phyloP scores from a whole-genome alignment of 371 early-diverging fungal species.

The Apophysomyces elegans region DNA sequence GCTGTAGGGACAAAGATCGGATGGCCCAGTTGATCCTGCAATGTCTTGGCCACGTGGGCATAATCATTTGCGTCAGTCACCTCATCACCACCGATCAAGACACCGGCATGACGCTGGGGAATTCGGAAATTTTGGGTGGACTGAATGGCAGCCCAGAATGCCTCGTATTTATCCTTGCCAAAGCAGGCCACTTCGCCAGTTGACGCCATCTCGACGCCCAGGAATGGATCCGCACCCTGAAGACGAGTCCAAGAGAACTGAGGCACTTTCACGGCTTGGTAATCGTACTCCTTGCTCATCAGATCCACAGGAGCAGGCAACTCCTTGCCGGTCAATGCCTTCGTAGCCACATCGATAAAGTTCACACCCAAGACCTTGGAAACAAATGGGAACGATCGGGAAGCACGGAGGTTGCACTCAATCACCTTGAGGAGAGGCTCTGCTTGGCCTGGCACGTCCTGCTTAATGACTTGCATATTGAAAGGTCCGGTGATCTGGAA shows the following conservation, averaged over 20 bases:
- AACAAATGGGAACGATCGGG: constrained; percentile 95
- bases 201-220: constrained; percentile 98
- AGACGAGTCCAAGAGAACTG: constrained; percentile 95
- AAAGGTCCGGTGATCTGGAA: constrained; percentile 93
- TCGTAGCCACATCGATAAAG: constrained; percentile 89
- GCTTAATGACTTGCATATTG: constrained; percentile 94
- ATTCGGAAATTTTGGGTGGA: constrained; percentile 88
- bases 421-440: constrained; percentile 81
- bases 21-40: constrained; percentile 67
- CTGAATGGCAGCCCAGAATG: constrained; percentile 79
- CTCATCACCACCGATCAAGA: constrained; percentile 76
- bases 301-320: constrained; percentile 69
- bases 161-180: constrained; percentile 86
- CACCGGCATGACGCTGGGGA: constrained; percentile 65
- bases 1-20: constrained; percentile 70
- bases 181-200: constrained; percentile 98
- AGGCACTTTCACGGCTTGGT: constrained; percentile 91
- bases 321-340: constrained; percentile 69
- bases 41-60: constrained; percentile 64
- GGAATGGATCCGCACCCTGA: constrained; percentile 92
- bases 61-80: constrained; percentile 74
- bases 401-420: constrained; percentile 96
- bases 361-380: constrained; percentile 91
- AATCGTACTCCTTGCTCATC: constrained; percentile 67
- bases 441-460: constrained; percentile 34